phyloP scores from a whole-genome alignment of 495 filamentous ascomycete species.

The Aspergillus diversus region DNA sequence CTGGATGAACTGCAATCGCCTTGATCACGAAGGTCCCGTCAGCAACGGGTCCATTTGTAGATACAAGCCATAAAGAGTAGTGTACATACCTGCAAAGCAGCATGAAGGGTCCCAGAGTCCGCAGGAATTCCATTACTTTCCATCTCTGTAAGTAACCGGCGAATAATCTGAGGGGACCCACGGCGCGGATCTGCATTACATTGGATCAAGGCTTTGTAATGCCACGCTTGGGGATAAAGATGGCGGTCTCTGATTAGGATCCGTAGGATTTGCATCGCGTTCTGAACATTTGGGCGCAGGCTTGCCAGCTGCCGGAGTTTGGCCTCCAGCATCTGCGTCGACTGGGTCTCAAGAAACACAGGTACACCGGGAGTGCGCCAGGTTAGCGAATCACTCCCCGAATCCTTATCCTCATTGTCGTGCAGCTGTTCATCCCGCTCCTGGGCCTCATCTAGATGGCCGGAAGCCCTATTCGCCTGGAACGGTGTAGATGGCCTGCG shows the following conservation, averaged over 20 bases:
- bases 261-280: slow-evolving; percentile 35
- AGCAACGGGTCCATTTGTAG: not conserved
- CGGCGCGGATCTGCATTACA: slow-evolving; percentile 64
- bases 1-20: slow-evolving; percentile 81
- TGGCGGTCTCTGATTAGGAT: slow-evolving; percentile 61
- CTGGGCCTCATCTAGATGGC: not conserved
- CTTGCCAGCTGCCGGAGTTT: slow-evolving; percentile 28
- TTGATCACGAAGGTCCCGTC: slow-evolving; percentile 30
- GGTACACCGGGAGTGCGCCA: slow-evolving; percentile 28
- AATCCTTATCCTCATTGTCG: not conserved
- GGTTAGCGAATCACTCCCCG: not conserved
- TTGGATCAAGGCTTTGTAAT: slow-evolving; percentile 75
- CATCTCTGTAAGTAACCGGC: slow-evolving; percentile 71
- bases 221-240: slow-evolving; percentile 63
- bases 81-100: slow-evolving; percentile 64
- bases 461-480: not conserved
- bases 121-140: slow-evolving; percentile 57
- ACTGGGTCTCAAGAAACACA: slow-evolving; percentile 16
- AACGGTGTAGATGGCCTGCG: not conserved
- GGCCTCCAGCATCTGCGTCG: slow-evolving; percentile 32
- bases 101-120: slow-evolving; percentile 70
- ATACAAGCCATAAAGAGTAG: not conserved
- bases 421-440: not conserved
- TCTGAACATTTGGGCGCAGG: slow-evolving; percentile 27
- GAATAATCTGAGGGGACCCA: slow-evolving; percentile 66